Evolutionary conservation across 139 green algal species (phyloP).

Genomic region (Tetradesmus lagerheimii): DNA sequence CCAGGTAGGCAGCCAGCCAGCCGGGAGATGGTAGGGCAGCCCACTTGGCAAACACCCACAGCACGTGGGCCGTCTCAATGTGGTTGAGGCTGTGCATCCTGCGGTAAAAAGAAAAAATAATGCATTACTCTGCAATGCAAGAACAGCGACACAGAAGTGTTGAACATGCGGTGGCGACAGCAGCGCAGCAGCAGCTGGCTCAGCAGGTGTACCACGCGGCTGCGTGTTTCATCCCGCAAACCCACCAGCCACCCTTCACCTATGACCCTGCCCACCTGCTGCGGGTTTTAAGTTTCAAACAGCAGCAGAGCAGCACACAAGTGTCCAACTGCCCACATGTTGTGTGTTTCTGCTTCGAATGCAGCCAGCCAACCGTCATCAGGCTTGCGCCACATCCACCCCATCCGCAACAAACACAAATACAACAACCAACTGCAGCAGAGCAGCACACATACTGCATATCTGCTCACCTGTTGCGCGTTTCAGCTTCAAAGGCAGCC

Average conservation of each 20-base stretch:
- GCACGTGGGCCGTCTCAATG: constrained; percentile 48
- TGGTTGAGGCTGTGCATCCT: constrained; percentile 15
- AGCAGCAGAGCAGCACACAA: background rate
- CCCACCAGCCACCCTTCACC: no score
- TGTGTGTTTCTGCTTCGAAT: background rate
- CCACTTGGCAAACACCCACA: constrained; percentile 46
- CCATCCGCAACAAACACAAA: background rate
- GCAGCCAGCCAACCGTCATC: background rate
- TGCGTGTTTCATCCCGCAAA: no score
- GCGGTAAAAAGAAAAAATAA: no score
- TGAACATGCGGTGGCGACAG: no score
- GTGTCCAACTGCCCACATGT: constrained; percentile 10
- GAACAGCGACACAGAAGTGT: no score
- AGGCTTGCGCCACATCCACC: no score
- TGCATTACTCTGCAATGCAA: no score
- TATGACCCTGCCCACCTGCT: no score
- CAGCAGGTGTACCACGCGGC: no score
- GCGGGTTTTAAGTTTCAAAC: no score
- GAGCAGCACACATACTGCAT: background rate
- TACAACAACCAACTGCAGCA: background rate
- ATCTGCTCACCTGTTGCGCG: background rate
- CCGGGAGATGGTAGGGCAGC: background rate
- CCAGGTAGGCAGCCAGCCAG: constrained; percentile 22
- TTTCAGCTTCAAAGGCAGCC: constrained; percentile 2
- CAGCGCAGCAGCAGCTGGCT: no score